Base-by-base conservation (phyloP, 2,329 filamentous ascomycete species). In the Fusarium cicatricum region DNA sequence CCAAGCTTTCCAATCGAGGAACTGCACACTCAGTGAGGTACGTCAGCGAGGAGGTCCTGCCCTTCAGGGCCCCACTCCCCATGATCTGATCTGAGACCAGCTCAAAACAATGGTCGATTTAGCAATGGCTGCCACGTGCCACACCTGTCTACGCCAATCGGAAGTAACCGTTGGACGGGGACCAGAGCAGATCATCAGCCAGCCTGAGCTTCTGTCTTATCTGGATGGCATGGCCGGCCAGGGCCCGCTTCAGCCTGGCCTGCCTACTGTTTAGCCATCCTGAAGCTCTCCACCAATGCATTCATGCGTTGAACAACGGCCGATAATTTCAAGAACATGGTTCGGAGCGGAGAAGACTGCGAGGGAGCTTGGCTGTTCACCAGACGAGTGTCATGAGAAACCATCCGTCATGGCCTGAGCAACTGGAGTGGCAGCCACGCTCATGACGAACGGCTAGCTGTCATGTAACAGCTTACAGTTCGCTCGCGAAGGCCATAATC, bases 31-130 rank as follows among this genome's bases (percentile, higher is more conserved):
- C 34, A 26, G 3, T 9, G 17, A 62, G 23, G 38, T 38, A 58
- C 36, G 47, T 62, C 43, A 50, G 29, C 40, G 9, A 36, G 42
- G 37, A 53, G 52, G 58, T 49, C 49, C 60, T 45, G 16, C 42
- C 45, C 19, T 14, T 14, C 36, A 23, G 33, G n/a, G 23, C 32
- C n/a, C 11, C 16, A 41, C 19, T 33, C 47, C 52, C 56, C 23
- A 50, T 60, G 56, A 52, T 62, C 64, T 64, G 61, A 65, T 52
- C 64, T 67, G 55, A 68, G 66, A 68, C 65, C 60, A 60, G 50
- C 31, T 56, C 62, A 58, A 67, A 68, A 65, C 61, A 60, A 55
- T 59, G 47, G 55, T 55, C 52, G 52, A 59, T 56, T 58, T 64
- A 57, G 54, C 53, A 64, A 64, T 54, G 45, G 38, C 45, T 58